A percentile compares a stretch with the other conserved stretches of the same genome.
Evolutionary conservation across 352 stramenopile species (phyloP).

Genomic region (Globisporangium takayamanum): DNA sequence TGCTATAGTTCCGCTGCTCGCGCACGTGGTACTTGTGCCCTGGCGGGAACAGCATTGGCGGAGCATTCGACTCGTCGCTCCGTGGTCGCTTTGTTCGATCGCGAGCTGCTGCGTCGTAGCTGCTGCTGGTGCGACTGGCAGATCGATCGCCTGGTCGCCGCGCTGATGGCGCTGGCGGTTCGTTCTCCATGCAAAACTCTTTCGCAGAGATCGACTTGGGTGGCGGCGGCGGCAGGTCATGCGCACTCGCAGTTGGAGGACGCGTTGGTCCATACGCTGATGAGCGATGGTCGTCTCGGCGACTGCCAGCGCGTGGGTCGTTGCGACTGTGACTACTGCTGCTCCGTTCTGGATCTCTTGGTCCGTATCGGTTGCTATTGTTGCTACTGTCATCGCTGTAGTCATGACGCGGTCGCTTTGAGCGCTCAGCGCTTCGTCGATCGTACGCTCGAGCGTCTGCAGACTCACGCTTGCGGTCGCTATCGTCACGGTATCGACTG

Average conservation of each 20-base stretch:
- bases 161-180: conserved; percentile 15
- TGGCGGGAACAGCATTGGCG: conserved; percentile 1
- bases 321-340: background rate
- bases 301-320: background rate
- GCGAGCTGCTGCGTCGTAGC: background rate
- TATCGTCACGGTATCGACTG: background rate
- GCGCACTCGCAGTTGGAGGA: background rate
- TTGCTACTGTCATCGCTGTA: background rate
- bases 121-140: background rate
- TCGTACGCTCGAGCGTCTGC: background rate
- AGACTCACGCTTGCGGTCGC: background rate
- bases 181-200: conserved; percentile 47
- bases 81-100: conserved; percentile 11
- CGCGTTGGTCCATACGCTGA: too few species aligned
- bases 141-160: background rate
- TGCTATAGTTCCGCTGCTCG: conserved; percentile 1
- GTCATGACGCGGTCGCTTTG: background rate
- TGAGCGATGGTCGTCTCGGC: background rate
- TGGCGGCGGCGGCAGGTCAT: conserved; percentile 1
- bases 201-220: conserved; percentile 45
- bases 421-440: background rate
- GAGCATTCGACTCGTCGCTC: background rate
- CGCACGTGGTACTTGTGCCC: conserved; percentile 4
- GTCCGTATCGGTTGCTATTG: background rate
- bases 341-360: background rate